Base-by-base conservation (phyloP, 768 basidiomycete species). In the Dioszegia crocea region DNA sequence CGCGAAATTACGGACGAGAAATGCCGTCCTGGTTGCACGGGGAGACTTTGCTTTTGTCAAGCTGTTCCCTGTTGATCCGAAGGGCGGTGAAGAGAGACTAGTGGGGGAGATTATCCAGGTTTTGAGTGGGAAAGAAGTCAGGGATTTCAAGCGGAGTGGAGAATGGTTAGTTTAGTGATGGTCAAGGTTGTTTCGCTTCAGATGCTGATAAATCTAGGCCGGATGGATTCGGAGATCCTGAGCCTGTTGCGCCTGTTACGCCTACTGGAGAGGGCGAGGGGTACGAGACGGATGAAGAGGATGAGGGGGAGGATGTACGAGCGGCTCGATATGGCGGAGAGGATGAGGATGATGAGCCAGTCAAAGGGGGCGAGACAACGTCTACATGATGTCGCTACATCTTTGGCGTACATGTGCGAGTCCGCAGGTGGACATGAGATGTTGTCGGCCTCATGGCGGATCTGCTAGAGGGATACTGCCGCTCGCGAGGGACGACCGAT, bases 231-330 rank as follows among this genome's bases (percentile, higher is more conserved):
- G 64, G 66, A 1, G 66, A 64, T 33, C 61, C 41, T 29, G 58
- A 44, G 16, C 38, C 47, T 0, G 56, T 33, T 24, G 77, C 1
- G 59, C 77, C 4, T 38, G 70, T 64, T 46, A 27, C 27, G 36
- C 33, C 21, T 6, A 70, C 10, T 2, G 78, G 73, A 0, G 73
- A 78, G 6, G 60, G 59, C 8, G 81, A 77, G n/a, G 81, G 81
- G 4, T 82, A 57, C 2, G 50, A 55, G 12, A 47, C 56, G 14
- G 61, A 54, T 31, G 36, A 45, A 17, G 53, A 55, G 0, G 61
- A 60, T 3, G 53, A 58, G 8, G 56, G 48, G 0, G 36, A 52
- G 0, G 36, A 52, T 6, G 8, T 33, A 33, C 33, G 8, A 6
- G 33, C 6, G 33, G 33, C 6, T 6, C 33, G 33, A 6, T 33